Evolutionary conservation across 805 yeast genomes (phyloP).

Genomic region (Metschnikowia baotianmanensis): DNA sequence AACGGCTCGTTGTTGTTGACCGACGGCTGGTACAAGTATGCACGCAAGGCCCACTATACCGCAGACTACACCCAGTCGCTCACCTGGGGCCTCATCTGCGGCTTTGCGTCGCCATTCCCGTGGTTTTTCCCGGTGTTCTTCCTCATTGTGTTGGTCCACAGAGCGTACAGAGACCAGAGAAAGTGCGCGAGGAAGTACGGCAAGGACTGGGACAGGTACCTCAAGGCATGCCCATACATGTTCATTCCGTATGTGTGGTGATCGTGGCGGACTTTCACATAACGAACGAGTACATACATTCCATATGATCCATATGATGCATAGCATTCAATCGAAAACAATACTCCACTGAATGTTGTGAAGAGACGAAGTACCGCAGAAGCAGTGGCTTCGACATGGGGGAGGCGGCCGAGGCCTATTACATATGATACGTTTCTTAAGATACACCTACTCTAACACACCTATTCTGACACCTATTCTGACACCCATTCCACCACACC

Average conservation of each 20-base stretch:
- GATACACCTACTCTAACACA: neutral
- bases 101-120: constrained; percentile 83
- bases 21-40: constrained; percentile 93
- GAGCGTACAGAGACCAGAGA: constrained; percentile 83
- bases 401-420: too few relatives aligned
- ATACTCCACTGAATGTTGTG: too few relatives aligned
- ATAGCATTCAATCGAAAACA: too few relatives aligned
- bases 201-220: constrained; percentile 86
- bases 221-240: constrained; percentile 83
- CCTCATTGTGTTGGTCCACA: constrained; percentile 80
- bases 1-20: constrained; percentile 82
- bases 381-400: too few relatives aligned
- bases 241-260: constrained; percentile 85
- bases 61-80: constrained; percentile 88
- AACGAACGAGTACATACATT: too few relatives aligned
- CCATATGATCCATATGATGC: too few relatives aligned
- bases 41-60: constrained; percentile 92
- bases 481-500: neutral
- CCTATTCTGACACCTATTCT: too few relatives aligned
- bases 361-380: too few relatives aligned
- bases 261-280: neutral
- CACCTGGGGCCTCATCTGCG: constrained; percentile 91
- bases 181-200: constrained; percentile 90
- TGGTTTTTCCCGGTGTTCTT: constrained; percentile 96
- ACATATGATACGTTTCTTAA: neutral